A percentile compares a stretch with the other conserved stretches of the same genome.
phyloP scores from a whole-genome alignment of 1,284 basidiomycete species.

The Ceratobasidium sp. region DNA sequence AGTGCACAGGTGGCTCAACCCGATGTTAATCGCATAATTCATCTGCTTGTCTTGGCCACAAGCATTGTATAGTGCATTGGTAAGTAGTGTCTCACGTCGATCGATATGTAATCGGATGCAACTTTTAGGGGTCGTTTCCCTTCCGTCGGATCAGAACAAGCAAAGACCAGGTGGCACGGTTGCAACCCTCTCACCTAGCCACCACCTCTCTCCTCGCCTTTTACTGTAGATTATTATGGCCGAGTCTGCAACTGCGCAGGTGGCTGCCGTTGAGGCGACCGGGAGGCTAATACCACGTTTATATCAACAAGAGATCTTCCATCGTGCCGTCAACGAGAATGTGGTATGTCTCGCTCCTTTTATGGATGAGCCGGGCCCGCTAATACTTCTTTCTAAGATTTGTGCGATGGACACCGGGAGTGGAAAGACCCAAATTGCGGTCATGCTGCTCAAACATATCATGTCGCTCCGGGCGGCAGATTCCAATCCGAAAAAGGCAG shows the following conservation, averaged over 20 bases:
- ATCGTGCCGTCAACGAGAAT: conserved; percentile 34
- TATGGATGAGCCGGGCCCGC: not conserved
- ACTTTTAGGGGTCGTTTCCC: not conserved
- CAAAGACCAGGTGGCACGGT: conserved; percentile 18
- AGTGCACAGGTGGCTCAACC: too few relatives aligned
- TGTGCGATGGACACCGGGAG: conserved; percentile 72
- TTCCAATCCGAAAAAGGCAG: conserved; percentile 43
- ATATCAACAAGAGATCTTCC: conserved; percentile 54
- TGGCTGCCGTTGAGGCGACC: conserved; percentile 4
- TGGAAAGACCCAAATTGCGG: conserved; percentile 70
- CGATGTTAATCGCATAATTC: too few relatives aligned
- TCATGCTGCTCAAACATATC: conserved; percentile 77
- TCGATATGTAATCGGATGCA: not conserved
- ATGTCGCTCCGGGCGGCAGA: conserved; percentile 56
- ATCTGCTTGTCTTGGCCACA: too few relatives aligned
- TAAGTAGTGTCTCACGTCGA: too few relatives aligned
- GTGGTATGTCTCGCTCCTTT: conserved; percentile 26
- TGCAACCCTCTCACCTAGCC: conserved; percentile 15
- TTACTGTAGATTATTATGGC: conserved; percentile 14
- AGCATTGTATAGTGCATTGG: too few relatives aligned
- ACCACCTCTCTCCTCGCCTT: conserved; percentile 4
- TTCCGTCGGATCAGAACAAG: conserved; percentile 5
- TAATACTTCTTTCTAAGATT: conserved; percentile 57
- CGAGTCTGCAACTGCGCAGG: not conserved
- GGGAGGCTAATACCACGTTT: conserved; percentile 56